These are phyloP conservation scores for Coniferiporia weirii DNA, from an alignment of 1,284 basidiomycete species.

Conservation along the genomic window DNA sequence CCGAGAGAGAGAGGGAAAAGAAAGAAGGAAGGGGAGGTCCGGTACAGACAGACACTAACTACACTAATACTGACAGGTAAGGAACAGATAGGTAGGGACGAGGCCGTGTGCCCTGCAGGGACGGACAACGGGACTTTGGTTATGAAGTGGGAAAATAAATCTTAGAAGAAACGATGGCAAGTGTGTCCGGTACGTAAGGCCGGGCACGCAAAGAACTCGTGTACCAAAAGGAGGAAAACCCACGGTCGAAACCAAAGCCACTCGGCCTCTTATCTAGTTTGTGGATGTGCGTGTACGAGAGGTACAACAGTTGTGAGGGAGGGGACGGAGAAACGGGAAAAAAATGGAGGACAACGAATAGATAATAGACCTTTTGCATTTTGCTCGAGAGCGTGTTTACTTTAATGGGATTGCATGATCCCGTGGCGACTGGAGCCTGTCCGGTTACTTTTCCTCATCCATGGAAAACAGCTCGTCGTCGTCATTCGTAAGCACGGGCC, in stretches of 20 bases:
- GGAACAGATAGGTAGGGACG: neutral
- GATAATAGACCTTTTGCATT: neutral
- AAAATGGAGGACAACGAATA: neutral
- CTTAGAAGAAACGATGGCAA: too few relatives aligned
- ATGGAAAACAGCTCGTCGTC: conserved; percentile 66
- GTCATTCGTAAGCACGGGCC: conserved; percentile 52
- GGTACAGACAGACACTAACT: neutral
- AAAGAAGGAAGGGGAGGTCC: neutral
- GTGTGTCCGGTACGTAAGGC: too few relatives aligned
- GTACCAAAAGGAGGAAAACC: neutral
- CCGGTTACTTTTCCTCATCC: conserved; percentile 34
- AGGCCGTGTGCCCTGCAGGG: too few relatives aligned
- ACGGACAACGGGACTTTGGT: too few relatives aligned
- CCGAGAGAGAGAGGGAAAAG: neutral
- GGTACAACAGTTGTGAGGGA: neutral
- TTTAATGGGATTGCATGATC: neutral
- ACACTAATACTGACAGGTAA: neutral
- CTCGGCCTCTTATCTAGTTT: neutral
- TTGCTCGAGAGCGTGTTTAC: neutral
- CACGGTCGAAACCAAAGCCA: neutral
- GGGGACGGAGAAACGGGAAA: neutral
- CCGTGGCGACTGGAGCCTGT: neutral
- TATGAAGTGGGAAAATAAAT: too few relatives aligned
- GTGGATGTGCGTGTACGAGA: neutral
- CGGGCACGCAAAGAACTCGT: neutral